Conservation (phyloP, 345 rosid species). For the Kernera saxatilis region DNA sequence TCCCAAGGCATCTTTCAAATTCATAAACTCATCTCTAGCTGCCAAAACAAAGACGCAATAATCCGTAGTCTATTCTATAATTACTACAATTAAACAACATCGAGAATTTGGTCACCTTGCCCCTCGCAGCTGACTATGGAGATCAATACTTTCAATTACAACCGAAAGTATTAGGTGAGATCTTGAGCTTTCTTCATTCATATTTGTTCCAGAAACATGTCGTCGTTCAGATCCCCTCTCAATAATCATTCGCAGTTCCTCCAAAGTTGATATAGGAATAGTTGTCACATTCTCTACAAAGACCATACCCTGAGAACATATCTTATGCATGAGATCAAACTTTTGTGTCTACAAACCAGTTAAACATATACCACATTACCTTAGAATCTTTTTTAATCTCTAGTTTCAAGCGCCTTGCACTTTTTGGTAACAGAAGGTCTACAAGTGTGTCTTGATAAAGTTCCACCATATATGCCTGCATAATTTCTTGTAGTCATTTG, state of each 20-base stretch:
- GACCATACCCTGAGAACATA: slow-evolving; percentile 76
- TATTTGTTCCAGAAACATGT: slow-evolving; percentile 84
- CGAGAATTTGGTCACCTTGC: slow-evolving; percentile 53
- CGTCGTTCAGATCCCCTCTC: slow-evolving; percentile 78
- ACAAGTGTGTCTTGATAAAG: slow-evolving; percentile 90
- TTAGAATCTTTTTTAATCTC: slow-evolving; percentile 93
- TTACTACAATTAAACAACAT: too few relatives aligned
- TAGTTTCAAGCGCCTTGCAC: slow-evolving; percentile 61
- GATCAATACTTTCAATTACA: slow-evolving; percentile 89
- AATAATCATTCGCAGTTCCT: slow-evolving; percentile 64
- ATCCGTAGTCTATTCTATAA: too few relatives aligned
- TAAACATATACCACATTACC: slow-evolving; percentile 37
- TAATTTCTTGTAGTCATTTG: slow-evolving; percentile 10
- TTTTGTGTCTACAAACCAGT: background rate
- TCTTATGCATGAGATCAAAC: slow-evolving; percentile 1
- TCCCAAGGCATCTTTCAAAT: slow-evolving; percentile 47
- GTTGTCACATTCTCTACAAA: slow-evolving; percentile 80
- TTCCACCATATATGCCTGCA: slow-evolving; percentile 94
- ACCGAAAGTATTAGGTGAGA: slow-evolving; percentile 89
- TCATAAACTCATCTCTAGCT: slow-evolving; percentile 57
- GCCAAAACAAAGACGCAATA: slow-evolving; percentile 25
- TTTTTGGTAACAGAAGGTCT: slow-evolving; percentile 76
- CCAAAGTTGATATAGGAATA: slow-evolving; percentile 59
- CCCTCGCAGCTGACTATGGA: slow-evolving; percentile 88
- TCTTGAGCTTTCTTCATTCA: slow-evolving; percentile 97